These are phyloP conservation scores for Debaryomyces sp. DNA, from an alignment of 1,139 yeast species.

Conservation along the genomic window DNA sequence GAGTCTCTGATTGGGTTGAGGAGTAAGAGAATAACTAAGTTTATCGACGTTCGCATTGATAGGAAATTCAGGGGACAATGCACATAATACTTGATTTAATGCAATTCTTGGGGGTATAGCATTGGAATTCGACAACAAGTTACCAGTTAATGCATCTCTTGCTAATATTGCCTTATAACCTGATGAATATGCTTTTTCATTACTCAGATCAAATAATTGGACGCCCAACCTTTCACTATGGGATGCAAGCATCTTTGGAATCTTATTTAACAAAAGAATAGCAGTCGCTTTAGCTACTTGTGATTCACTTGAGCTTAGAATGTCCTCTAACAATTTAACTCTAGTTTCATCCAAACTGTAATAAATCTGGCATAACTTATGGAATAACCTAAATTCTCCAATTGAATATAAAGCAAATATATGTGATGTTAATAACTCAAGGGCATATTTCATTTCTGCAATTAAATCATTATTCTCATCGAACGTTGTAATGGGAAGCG, in stretches of 20 bases:
- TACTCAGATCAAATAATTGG: slow-evolving; percentile 43
- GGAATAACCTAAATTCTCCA: slow-evolving; percentile 65
- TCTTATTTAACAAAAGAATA: slow-evolving; percentile 60
- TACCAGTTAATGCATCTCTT: slow-evolving; percentile 65
- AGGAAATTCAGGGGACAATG: slow-evolving; percentile 76
- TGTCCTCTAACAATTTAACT: slow-evolving; percentile 55
- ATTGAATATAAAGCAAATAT: slow-evolving; percentile 70
- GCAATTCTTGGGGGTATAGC: slow-evolving; percentile 63
- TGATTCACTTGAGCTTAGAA: slow-evolving; percentile 63
- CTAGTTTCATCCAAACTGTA: slow-evolving; percentile 66
- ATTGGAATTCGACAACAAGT: slow-evolving; percentile 50
- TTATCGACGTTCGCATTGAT: slow-evolving; percentile 42
- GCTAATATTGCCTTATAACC: slow-evolving; percentile 76
- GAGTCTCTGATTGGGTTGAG: slow-evolving; percentile 50
- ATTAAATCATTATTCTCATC: slow-evolving; percentile 27
- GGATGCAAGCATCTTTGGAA: slow-evolving; percentile 68
- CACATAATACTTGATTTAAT: slow-evolving; percentile 67
- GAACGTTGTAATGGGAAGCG: slow-evolving; percentile 9
- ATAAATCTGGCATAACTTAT: slow-evolving; percentile 55
- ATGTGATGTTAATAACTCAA: slow-evolving; percentile 61
- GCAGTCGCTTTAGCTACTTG: slow-evolving; percentile 59
- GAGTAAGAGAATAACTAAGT: slow-evolving; percentile 39
- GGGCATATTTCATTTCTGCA: slow-evolving; percentile 59
- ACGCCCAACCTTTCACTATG: slow-evolving; percentile 44
- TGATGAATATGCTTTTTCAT: slow-evolving; percentile 59